Evolutionary conservation across 2,329 filamentous ascomycete genomes (phyloP).

Genomic region (Penicillium sp.): DNA sequence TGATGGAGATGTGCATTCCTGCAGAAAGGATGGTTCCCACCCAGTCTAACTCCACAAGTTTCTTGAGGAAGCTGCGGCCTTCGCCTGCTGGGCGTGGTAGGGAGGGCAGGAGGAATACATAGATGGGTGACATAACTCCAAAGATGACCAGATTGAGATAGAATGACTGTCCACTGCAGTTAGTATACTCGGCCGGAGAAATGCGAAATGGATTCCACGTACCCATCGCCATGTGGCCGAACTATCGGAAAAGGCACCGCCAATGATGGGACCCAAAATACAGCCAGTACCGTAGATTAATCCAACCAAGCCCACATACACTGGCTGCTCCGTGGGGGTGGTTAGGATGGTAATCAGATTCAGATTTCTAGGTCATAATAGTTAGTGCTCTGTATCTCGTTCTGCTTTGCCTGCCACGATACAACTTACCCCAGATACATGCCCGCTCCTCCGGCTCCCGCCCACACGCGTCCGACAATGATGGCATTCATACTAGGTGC

Average conservation of each 20-base stretch:
- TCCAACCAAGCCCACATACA: neutral
- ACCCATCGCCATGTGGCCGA: neutral
- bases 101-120: neutral
- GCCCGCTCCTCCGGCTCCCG: neutral
- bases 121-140: neutral
- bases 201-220: neutral
- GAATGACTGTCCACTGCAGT: neutral
- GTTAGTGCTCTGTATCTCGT: neutral
- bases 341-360: neutral
- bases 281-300: neutral
- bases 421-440: neutral
- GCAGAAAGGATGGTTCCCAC: neutral
- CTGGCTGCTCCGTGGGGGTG: neutral
- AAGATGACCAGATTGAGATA: neutral
- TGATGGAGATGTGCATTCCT: neutral
- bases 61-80: neutral
- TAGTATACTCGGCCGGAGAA: neutral
- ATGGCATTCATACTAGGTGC: neutral
- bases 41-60: neutral
- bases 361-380: neutral
- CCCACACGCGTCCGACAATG: neutral
- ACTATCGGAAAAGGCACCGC: neutral
- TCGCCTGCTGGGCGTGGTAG: neutral
- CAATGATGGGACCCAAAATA: neutral
- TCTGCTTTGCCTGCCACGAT: too few species aligned